Evolutionary conservation across 129 eudicot genomes (phyloP).

Genomic region (Flaveria robusta): DNA sequence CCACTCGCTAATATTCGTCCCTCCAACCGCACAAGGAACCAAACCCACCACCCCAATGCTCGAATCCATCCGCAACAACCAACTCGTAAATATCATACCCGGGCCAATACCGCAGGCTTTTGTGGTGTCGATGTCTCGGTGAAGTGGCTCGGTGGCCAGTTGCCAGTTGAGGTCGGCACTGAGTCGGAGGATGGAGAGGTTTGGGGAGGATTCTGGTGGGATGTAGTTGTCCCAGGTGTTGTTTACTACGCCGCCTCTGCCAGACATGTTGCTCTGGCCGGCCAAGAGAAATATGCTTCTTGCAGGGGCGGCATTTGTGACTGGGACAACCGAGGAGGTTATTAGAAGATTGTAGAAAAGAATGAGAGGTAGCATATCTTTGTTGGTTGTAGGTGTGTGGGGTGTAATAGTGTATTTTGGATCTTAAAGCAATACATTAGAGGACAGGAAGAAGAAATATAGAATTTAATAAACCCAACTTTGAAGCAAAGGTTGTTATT

Average conservation of each 20-base stretch:
- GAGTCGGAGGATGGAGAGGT: constrained; percentile 51
- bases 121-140: constrained; percentile 46
- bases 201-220: constrained; percentile 46
- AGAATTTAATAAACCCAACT: constrained; percentile 34
- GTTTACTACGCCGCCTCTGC: constrained; percentile 61
- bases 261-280: constrained; percentile 76
- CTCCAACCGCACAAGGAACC: constrained; percentile 71
- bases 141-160: constrained; percentile 57
- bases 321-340: neutral
- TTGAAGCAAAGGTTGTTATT: constrained; percentile 41
- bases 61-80: constrained; percentile 38
- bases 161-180: constrained; percentile 48
- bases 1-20: constrained; percentile 71
- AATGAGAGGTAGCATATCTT: constrained; percentile 23
- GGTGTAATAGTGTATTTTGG: constrained; percentile 13
- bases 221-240: constrained; percentile 54
- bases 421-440: constrained; percentile 9
- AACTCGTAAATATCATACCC: constrained; percentile 58
- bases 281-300: constrained; percentile 54
- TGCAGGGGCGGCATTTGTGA: constrained; percentile 8
- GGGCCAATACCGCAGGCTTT: constrained; percentile 61
- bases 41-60: constrained; percentile 55
- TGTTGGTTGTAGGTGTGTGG: constrained; percentile 3
- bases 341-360: constrained; percentile 10
- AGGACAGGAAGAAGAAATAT: neutral